Evolutionary conservation across 2,329 filamentous ascomycete genomes (phyloP).

Genomic region (Penicillium sp.): DNA sequence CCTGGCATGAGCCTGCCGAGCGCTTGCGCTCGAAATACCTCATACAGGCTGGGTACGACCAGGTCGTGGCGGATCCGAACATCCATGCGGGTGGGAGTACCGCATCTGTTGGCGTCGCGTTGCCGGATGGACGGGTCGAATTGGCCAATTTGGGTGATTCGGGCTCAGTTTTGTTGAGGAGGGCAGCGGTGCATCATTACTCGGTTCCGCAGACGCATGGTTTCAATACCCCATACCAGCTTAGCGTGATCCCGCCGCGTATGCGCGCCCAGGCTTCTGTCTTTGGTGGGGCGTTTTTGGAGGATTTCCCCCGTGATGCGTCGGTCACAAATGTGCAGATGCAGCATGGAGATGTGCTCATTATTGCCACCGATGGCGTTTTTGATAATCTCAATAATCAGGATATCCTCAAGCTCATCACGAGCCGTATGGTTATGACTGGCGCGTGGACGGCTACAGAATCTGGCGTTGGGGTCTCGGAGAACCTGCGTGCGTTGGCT

Average conservation of each 20-base stretch:
- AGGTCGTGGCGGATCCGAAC: slow-evolving; percentile 69
- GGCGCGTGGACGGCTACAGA: slow-evolving; percentile 72
- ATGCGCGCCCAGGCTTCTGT: slow-evolving; percentile 76
- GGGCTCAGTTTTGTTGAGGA: slow-evolving; percentile 81
- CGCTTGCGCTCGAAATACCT: slow-evolving; percentile 62
- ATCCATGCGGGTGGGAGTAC: slow-evolving; percentile 87
- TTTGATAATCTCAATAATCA: slow-evolving; percentile 95
- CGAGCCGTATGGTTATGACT: slow-evolving; percentile 68
- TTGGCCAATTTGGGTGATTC: slow-evolving; percentile 95
- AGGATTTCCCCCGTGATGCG: slow-evolving; percentile 81
- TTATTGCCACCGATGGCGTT: slow-evolving; percentile 92
- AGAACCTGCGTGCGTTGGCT: slow-evolving; percentile 58
- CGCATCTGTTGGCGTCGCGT: slow-evolving; percentile 79
- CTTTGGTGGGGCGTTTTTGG: slow-evolving; percentile 78
- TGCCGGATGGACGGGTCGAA: slow-evolving; percentile 71
- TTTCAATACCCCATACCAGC: slow-evolving; percentile 96
- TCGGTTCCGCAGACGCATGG: slow-evolving; percentile 89
- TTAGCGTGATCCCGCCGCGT: slow-evolving; percentile 79
- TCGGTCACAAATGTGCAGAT: slow-evolving; percentile 74
- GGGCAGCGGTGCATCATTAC: slow-evolving; percentile 79
- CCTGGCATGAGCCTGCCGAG: slow-evolving; percentile 47
- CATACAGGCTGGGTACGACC: slow-evolving; percentile 81
- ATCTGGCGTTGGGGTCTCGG: slow-evolving; percentile 62
- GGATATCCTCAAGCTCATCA: slow-evolving; percentile 80
- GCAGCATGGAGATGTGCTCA: slow-evolving; percentile 86